Evolutionary conservation across 2,329 filamentous ascomycete species (phyloP).

Genomic region (Periconia sp.): DNA sequence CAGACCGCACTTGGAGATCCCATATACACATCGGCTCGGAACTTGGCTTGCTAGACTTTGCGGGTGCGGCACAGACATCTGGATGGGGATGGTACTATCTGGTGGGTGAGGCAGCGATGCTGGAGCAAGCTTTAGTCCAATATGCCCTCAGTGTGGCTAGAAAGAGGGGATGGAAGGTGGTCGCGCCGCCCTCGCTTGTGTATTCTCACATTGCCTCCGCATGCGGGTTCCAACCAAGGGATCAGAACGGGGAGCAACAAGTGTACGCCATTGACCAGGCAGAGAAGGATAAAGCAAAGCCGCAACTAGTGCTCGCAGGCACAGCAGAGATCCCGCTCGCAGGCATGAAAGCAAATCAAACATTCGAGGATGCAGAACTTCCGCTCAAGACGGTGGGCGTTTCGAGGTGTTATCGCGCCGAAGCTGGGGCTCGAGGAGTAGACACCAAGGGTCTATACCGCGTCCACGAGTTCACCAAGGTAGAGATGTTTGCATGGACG

Average conservation of each 20-base stretch:
- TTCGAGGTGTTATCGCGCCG: conserved; percentile 93
- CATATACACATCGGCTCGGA: conserved; percentile 87
- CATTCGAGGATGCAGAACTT: conserved; percentile 68
- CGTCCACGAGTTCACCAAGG: conserved; percentile 98
- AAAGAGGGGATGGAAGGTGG: conserved; percentile 76
- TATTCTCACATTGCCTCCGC: conserved; percentile 90
- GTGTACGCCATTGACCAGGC: conserved; percentile 80
- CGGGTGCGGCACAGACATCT: conserved; percentile 76
- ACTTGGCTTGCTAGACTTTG: conserved; percentile 90
- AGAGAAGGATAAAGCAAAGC: conserved; percentile 64
- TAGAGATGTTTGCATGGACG: conserved; percentile 97
- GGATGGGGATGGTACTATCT: conserved; percentile 99
- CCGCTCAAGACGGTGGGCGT: conserved; percentile 82
- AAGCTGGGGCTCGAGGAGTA: conserved; percentile 86
- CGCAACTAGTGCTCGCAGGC: conserved; percentile 77
- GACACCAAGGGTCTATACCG: conserved; percentile 95
- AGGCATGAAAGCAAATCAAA: conserved; percentile 80
- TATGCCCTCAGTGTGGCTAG: conserved; percentile 80
- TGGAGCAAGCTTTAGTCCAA: conserved; percentile 93
- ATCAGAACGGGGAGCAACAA: conserved; percentile 89
- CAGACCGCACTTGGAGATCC: conserved; percentile 66
- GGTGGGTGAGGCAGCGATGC: conserved; percentile 84
- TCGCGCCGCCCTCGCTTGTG: conserved; percentile 86
- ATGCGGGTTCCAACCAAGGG: conserved; percentile 93
- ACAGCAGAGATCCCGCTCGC: conserved; percentile 96